Conservation (phyloP, 495 filamentous ascomycete species). For the Cudoniella acicularis region DNA sequence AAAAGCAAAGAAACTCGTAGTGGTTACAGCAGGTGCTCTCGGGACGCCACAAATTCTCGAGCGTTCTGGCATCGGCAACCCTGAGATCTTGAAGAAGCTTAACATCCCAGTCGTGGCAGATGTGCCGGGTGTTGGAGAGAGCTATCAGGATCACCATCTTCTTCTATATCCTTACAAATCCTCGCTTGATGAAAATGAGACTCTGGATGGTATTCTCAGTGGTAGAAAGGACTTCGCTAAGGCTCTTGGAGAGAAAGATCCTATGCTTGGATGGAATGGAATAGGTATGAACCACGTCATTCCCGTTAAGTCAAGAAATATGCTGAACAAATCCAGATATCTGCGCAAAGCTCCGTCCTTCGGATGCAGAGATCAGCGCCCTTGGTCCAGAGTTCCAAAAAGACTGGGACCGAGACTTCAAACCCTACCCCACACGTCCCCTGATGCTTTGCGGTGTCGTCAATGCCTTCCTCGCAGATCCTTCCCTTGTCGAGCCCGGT, state of each 20-base stretch:
- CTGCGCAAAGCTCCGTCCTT: constrained; percentile 38
- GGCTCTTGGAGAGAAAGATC: constrained; percentile 25
- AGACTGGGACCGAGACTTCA: constrained; percentile 44
- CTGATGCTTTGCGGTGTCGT: constrained; percentile 31
- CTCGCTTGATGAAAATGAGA: constrained; percentile 19
- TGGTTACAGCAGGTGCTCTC: constrained; percentile 56
- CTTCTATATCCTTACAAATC: constrained; percentile 28
- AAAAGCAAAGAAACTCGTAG: constrained; percentile 45
- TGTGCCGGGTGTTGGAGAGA: constrained; percentile 73
- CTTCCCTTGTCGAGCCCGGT: constrained; percentile 34
- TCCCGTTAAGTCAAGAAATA: no score
- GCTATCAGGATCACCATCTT: constrained; percentile 44
- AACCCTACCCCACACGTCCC: constrained; percentile 33
- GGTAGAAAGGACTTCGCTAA: constrained; percentile 29
- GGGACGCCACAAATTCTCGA: constrained; percentile 62
- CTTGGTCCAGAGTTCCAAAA: constrained; percentile 39
- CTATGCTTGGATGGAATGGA: constrained; percentile 34
- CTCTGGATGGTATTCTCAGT: constrained; percentile 25
- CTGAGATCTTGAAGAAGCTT: constrained; percentile 57
- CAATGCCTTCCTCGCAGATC: constrained; percentile 40
- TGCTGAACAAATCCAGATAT: constrained; percentile 44
- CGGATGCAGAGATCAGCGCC: constrained; percentile 35
- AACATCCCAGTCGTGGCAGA: constrained; percentile 68
- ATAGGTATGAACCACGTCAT: constrained; percentile 27
- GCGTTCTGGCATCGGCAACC: constrained; percentile 70